A percentile compares a stretch with the other conserved stretches of the same genome.
Conservation (phyloP, 2,329 filamentous ascomycete species). For the Phyllosticta citrichinensis region DNA sequence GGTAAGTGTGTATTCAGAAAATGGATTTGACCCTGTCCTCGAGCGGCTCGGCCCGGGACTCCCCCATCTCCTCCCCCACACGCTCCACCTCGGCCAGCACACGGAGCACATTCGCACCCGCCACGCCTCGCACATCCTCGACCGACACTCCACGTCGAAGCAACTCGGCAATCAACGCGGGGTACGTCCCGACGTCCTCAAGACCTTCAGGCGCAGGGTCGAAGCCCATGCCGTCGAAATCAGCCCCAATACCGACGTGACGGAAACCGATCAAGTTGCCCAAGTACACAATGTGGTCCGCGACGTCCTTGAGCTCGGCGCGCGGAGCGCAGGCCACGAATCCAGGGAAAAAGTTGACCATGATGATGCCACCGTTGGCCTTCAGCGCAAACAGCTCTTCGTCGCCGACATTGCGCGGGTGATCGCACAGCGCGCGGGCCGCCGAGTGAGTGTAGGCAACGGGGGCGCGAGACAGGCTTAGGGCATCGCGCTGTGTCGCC, state of each 20-base stretch:
- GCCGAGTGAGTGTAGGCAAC: constrained; percentile 9
- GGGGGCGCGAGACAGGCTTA: constrained; percentile 3
- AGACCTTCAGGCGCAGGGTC: neutral
- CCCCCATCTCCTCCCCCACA: neutral
- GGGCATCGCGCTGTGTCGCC: neutral
- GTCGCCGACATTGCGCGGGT: constrained; percentile 16
- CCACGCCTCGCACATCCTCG: constrained; percentile 1
- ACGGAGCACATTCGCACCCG: neutral
- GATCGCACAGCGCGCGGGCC: neutral
- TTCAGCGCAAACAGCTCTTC: constrained; percentile 14
- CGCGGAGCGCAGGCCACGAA: neutral
- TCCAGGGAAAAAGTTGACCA: constrained; percentile 17
- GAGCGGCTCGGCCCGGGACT: neutral
- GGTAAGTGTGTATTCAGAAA: neutral
- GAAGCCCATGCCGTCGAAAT: constrained; percentile 10
- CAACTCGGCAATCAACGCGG: constrained; percentile 7
- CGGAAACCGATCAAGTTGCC: constrained; percentile 22
- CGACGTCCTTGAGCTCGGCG: constrained; percentile 14
- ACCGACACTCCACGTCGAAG: neutral
- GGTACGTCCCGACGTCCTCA: constrained; percentile 7
- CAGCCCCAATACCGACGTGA: constrained; percentile 22
- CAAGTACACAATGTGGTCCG: constrained; percentile 26
- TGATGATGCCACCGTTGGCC: constrained; percentile 16
- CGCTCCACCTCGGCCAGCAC: neutral
- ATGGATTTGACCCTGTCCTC: neutral